phyloP scores from a whole-genome alignment of 2,329 filamentous ascomycete species.

The Ramularia collo-cygni region DNA sequence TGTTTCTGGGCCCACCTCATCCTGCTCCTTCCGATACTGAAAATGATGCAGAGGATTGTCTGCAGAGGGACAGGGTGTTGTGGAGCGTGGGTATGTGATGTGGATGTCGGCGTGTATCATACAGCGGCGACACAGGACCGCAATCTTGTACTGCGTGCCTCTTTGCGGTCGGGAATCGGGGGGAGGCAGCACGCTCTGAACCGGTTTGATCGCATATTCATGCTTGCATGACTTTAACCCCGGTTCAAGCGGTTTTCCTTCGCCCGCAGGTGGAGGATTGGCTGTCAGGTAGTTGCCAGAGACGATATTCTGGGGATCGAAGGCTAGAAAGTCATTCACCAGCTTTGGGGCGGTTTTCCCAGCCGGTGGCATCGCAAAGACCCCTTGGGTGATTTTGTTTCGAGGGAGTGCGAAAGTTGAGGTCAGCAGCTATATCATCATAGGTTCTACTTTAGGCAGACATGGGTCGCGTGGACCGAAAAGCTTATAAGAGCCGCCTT shows the following conservation, averaged over 20 bases:
- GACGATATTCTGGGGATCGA: constrained; percentile 44
- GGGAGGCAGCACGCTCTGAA: constrained; percentile 46
- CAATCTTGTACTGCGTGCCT: constrained; percentile 47
- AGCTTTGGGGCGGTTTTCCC: constrained; percentile 46
- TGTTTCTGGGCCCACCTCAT: constrained; percentile 20
- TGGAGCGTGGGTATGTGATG: constrained; percentile 35
- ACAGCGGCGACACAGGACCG: constrained; percentile 56
- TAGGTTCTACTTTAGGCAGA: no score
- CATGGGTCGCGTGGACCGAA: no score
- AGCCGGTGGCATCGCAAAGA: constrained; percentile 10
- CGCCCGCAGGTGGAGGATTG: constrained; percentile 47
- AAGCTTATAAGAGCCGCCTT: no score
- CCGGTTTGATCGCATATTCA: constrained; percentile 49
- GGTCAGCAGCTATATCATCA: no score
- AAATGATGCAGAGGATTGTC: constrained; percentile 58
- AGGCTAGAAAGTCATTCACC: constrained; percentile 45
- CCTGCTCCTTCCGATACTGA: constrained; percentile 13
- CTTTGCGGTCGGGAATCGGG: constrained; percentile 35
- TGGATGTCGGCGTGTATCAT: constrained; percentile 55
- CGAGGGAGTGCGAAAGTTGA: no score
- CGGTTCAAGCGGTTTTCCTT: constrained; percentile 27
- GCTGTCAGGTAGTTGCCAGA: constrained; percentile 46
- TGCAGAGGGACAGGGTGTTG: constrained; percentile 40
- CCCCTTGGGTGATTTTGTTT: no score
- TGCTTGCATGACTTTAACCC: constrained; percentile 50